Evolutionary conservation across 495 filamentous ascomycete species (phyloP).

Genomic region (Tuber borchii): DNA sequence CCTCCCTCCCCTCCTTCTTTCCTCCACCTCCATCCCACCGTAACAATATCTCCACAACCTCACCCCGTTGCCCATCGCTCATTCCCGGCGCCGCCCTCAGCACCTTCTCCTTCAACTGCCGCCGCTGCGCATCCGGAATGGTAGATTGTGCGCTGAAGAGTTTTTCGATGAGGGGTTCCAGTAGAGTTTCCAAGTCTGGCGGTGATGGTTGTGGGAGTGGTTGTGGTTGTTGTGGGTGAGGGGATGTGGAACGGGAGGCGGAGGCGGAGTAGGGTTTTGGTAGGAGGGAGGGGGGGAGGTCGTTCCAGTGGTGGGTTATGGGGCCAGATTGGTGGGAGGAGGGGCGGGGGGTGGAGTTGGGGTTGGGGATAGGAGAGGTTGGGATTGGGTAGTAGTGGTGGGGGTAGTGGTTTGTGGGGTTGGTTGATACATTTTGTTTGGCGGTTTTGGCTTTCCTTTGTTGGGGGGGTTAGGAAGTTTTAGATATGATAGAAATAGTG

Average conservation of each 20-base stretch:
- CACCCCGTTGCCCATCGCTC: neutral
- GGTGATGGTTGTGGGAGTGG: constrained; percentile 79
- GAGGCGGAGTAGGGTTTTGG: neutral
- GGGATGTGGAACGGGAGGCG: constrained; percentile 56
- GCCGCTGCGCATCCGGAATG: neutral
- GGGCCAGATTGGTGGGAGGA: constrained; percentile 35
- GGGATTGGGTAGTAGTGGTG: neutral
- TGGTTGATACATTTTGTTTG: neutral
- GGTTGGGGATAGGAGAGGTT: neutral
- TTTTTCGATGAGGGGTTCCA: neutral
- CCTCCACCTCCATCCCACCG: constrained; percentile 11
- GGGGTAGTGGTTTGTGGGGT: neutral
- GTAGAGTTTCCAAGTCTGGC: constrained; percentile 42
- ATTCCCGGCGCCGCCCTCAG: neutral
- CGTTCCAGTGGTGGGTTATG: constrained; percentile 42
- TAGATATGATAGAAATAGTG: neutral
- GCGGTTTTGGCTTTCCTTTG: no score
- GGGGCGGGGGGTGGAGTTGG: neutral
- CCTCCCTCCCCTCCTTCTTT: constrained; percentile 25
- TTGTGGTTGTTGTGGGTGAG: constrained; percentile 83
- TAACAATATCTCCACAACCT: neutral
- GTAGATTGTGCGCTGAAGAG: neutral
- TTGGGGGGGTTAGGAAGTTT: neutral
- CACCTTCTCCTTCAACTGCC: constrained; percentile 8
- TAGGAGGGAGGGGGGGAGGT: constrained; percentile 23